Conservation (phyloP, 176 grass and related monocot species). For the Avena sativa region DNA sequence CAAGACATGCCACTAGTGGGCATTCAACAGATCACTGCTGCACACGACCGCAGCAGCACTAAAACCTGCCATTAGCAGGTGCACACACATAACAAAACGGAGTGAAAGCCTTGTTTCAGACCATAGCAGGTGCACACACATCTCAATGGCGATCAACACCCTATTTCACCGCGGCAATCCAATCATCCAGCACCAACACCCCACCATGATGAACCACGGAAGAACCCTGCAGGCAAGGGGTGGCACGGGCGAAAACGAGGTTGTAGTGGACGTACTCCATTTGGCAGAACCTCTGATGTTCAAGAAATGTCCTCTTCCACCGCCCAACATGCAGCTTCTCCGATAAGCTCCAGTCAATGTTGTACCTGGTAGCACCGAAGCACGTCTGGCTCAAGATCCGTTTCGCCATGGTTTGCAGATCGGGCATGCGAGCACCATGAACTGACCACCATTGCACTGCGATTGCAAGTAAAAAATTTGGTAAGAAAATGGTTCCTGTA, state of each 20-base stretch:
- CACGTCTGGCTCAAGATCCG: conserved; percentile 67
- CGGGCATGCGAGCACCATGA: conserved; percentile 44
- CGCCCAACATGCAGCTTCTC: conserved; percentile 51
- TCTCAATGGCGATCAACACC: not conserved
- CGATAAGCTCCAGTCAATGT: no score
- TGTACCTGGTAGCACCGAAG: no score
- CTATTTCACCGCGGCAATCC: conserved; percentile 5
- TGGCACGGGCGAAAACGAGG: no score
- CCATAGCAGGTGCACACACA: not conserved
- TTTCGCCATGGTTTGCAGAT: conserved; percentile 54
- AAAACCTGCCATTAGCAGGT: not conserved
- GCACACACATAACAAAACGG: not conserved
- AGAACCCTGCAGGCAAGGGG: not conserved
- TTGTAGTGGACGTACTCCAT: no score
- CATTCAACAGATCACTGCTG: not conserved
- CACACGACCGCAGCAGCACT: not conserved
- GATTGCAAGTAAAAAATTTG: not conserved
- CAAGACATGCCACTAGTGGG: not conserved
- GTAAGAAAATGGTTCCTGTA: not conserved
- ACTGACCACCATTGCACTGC: conserved; percentile 80
- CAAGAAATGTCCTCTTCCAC: no score
- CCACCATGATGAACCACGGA: not conserved
- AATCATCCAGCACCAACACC: conserved; percentile 33
- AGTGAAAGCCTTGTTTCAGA: not conserved
- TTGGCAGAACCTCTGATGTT: no score